Evolutionary conservation across 352 stramenopile genomes (phyloP).

Genomic region (Phytophthora tentaculata): DNA sequence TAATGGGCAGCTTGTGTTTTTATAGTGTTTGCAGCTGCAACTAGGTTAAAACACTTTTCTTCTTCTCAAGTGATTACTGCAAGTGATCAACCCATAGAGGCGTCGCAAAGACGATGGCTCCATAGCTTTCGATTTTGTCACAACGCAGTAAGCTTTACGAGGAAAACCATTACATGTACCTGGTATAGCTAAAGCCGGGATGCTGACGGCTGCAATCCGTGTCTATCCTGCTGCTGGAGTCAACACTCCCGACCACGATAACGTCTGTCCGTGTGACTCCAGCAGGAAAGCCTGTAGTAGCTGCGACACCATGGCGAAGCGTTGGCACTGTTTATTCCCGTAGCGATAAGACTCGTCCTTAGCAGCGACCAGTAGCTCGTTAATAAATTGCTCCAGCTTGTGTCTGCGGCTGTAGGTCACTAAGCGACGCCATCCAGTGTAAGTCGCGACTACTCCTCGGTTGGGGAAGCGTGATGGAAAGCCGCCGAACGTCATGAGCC

Average conservation of each 20-base stretch:
- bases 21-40: too few relatives aligned
- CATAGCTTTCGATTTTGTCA: conserved; percentile 14
- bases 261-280: conserved; percentile 27
- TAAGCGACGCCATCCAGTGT: conserved; percentile 25
- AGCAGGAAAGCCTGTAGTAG: conserved; percentile 61
- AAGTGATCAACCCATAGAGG: conserved; percentile 17
- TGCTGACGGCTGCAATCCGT: conserved; percentile 1
- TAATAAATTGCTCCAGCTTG: conserved; percentile 49
- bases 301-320: conserved; percentile 51
- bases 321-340: conserved; percentile 44
- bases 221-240: conserved; percentile 3
- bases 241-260: conserved; percentile 11
- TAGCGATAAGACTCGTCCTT: conserved; percentile 60
- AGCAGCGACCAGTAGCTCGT: conserved; percentile 44
- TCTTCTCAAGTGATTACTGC: conserved; percentile 4
- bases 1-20: too few relatives aligned
- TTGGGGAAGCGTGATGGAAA: conserved; percentile 61
- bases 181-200: neutral
- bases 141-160: conserved; percentile 6
- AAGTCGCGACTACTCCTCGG: conserved; percentile 25
- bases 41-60: neutral
- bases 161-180: too few relatives aligned
- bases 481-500: conserved; percentile 42
- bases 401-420: conserved; percentile 29
- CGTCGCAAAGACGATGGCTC: conserved; percentile 8